Percentiles rank a stretch among this genome's conserved stretches.
Conservation (phyloP, 106 monocot species). For the Xerophyta viscosa region DNA sequence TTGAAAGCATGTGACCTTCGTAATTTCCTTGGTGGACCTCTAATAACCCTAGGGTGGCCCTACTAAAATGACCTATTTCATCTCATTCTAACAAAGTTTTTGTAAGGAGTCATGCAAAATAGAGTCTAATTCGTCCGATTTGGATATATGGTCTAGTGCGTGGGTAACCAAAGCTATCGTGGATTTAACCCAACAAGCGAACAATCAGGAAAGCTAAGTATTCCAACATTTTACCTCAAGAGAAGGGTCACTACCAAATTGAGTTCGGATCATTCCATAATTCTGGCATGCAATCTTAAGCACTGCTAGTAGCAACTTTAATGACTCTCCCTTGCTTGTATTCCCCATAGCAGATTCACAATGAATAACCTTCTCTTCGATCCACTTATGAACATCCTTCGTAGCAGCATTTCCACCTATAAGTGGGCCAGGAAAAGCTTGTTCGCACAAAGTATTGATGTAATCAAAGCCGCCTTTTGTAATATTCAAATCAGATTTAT, state of each 20-base stretch:
- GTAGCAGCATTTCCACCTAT: constrained; percentile 75
- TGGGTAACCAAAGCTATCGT: no score
- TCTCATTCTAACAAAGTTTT: no score
- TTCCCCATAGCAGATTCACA: constrained; percentile 43
- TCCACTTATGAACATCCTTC: constrained; percentile 92
- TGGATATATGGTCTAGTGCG: no score
- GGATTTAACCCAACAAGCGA: no score
- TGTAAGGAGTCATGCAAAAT: no score
- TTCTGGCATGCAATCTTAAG: constrained; percentile 76
- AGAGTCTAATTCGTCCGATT: no score
- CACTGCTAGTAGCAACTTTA: constrained; percentile 70
- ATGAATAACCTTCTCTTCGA: constrained; percentile 59
- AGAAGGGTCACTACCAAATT: constrained; percentile 62
- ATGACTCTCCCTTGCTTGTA: constrained; percentile 43
- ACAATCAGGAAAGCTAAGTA: no score
- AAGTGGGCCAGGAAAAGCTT: constrained; percentile 92
- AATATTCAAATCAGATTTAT: constrained; percentile 20
- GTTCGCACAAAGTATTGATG: constrained; percentile 57
- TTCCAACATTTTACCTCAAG: constrained; percentile 65
- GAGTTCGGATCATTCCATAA: constrained; percentile 90
- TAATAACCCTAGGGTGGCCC: no score
- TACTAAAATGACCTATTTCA: no score
- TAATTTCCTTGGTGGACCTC: no score
- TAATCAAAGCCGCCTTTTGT: constrained; percentile 21
- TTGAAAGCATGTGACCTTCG: no score